Evolutionary conservation across 75 land plant species (phyloP), one percentile per base, ranked within the genome.

Genomic region (Ceratopteris richardii): DNA sequence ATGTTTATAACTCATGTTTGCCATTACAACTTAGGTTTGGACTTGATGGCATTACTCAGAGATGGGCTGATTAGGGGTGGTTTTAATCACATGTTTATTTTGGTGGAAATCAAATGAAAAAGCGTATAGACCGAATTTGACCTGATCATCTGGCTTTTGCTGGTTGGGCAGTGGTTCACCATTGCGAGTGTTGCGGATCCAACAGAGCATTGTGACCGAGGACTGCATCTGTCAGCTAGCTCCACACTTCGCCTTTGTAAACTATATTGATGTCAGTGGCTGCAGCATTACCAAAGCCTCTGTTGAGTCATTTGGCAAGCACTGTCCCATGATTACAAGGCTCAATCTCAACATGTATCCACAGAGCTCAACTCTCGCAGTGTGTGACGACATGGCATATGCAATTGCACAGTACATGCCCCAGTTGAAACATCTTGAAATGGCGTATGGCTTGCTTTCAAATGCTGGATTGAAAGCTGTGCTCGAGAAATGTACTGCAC

Each of bases 361-460:
- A 1, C 25, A 73, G 14, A 78, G 62, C 37, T 62, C 75, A 0
- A 62, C 43, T 0, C 71, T 60, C 47, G 55, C 51, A 19, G 74
- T 66, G 1, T 73, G 73, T 19, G 85, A 84, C 52, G 82, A 81
- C 44, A 86, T 86, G 56, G 95, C 95, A n/a, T 50, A 56, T 26
- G 86, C 95, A 19, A 80, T 85, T 51, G 86, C 90, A 4, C 10
- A 66, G 47, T 66, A 80, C 31, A 89, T 89, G 95, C 81, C 87
- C 0, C 73, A 61, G 41, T 80, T 89, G 29, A 82, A 64, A 70
- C 81, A 78, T 33, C 73, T 89, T 10, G 95, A 89, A 66, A 59
- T 82, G 60, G 78, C 83, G 23, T 89, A 85, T 60, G 48, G 81
- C 9, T 69, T 74, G 17, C 64, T 89, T 9, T 66, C 72, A 4